Conservation (phyloP, 176 grass and related monocot species). For the Aegilops speltoides region DNA sequence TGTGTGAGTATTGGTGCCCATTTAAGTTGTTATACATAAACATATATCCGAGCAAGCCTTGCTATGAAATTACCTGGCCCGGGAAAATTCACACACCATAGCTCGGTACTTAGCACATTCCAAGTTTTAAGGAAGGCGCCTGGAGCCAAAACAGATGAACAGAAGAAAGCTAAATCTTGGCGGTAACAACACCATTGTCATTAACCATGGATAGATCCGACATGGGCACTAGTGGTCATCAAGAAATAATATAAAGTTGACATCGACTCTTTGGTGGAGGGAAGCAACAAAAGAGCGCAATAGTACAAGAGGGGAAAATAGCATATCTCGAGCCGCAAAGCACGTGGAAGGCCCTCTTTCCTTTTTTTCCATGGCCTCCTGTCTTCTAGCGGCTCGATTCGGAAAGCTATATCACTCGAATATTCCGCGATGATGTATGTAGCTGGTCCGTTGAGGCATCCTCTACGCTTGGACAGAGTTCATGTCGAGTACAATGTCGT, state of each 20-base stretch:
- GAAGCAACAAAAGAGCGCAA: neutral
- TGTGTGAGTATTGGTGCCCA: neutral
- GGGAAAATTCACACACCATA: neutral
- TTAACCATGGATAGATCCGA: neutral
- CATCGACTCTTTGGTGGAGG: neutral
- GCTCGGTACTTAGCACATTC: neutral
- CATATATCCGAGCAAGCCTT: neutral
- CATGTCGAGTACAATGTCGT: neutral
- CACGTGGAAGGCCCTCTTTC: neutral
- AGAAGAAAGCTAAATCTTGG: neutral
- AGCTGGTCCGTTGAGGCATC: neutral
- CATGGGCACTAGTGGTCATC: neutral
- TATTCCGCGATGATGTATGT: neutral
- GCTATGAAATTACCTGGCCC: neutral
- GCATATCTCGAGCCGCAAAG: neutral
- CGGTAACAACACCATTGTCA: neutral
- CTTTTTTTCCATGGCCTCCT: neutral
- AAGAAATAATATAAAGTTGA: neutral
- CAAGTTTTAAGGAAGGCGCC: neutral
- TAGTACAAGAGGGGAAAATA: neutral
- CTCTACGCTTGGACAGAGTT: neutral
- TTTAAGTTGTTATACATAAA: neutral
- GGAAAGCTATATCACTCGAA: neutral
- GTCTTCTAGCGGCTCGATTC: neutral
- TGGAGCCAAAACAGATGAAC: neutral